Conservation (phyloP, 2,329 filamentous ascomycete genomes). For the Exophiala spinifera region DNA sequence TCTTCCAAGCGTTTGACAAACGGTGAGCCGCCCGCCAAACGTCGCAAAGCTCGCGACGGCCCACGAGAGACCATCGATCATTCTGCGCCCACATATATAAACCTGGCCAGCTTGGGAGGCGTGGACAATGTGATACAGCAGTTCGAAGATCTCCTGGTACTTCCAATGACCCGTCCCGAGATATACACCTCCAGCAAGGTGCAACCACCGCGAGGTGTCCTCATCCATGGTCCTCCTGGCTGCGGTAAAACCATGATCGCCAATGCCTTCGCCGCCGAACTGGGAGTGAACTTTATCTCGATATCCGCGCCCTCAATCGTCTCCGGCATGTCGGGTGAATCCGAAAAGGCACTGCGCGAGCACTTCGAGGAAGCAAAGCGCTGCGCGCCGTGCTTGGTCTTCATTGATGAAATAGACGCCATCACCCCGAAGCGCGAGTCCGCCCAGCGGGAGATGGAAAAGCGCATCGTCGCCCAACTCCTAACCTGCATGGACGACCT, state of each 20-base stretch:
- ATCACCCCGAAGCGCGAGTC: conserved; percentile 84
- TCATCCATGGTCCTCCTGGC: conserved; percentile 78
- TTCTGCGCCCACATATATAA: conserved; percentile 64
- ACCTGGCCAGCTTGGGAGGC: conserved; percentile 70
- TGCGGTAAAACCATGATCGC: conserved; percentile 85
- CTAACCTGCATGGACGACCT: conserved; percentile 83
- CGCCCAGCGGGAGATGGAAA: conserved; percentile 83
- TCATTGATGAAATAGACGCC: conserved; percentile 88
- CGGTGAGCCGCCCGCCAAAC: conserved; percentile 65
- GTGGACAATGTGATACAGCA: conserved; percentile 69
- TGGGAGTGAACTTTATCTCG: conserved; percentile 74
- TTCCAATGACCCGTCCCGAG: conserved; percentile 67
- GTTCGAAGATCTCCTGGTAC: conserved; percentile 67
- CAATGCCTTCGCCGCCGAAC: conserved; percentile 71
- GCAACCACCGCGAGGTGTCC: conserved; percentile 68
- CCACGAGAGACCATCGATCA: conserved; percentile 56
- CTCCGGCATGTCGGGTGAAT: conserved; percentile 84
- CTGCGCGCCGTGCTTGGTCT: conserved; percentile 82
- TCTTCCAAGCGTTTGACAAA: conserved; percentile 56
- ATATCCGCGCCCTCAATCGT: conserved; percentile 80
- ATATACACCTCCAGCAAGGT: conserved; percentile 64
- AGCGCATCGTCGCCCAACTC: conserved; percentile 78
- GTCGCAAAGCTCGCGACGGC: conserved; percentile 52
- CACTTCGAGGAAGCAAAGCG: conserved; percentile 84
- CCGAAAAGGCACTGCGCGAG: conserved; percentile 79